These are phyloP conservation scores for Fusarium liriodendri DNA, from an alignment of 2,329 filamentous ascomycete species.

Conservation along the genomic window DNA sequence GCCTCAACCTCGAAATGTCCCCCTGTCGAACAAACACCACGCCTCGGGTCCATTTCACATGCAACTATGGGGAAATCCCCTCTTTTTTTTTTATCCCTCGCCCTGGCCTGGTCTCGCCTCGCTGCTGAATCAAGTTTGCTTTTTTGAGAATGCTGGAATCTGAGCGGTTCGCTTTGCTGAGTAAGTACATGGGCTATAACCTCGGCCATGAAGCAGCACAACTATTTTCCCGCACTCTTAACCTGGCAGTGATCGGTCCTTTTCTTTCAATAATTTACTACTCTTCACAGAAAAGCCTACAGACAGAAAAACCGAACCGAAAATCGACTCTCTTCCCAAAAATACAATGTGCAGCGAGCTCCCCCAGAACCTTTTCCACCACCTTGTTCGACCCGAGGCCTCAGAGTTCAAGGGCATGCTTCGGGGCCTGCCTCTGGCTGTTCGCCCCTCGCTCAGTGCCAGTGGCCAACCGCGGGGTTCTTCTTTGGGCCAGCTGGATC, in stretches of 20 bases:
- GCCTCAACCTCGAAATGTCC: constrained; percentile 11
- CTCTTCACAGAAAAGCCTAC: background rate
- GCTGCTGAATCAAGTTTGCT: constrained; percentile 25
- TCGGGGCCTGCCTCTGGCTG: background rate
- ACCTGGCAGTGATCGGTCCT: constrained; percentile 34
- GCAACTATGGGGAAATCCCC: constrained; percentile 6
- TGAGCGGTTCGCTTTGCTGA: constrained; percentile 33
- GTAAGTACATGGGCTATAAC: constrained; percentile 29
- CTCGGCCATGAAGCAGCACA: constrained; percentile 28
- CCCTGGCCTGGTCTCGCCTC: background rate
- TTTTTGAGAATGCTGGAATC: constrained; percentile 27
- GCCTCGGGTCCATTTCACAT: constrained; percentile 15
- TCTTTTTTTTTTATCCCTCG: constrained; percentile 1
- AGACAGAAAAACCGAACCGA: background rate
- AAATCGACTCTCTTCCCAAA: background rate
- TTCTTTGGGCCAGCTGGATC: constrained; percentile 43
- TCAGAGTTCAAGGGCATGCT: constrained; percentile 37
- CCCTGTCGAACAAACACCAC: constrained; percentile 8
- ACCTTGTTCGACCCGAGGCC: constrained; percentile 29
- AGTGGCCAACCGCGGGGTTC: constrained; percentile 23
- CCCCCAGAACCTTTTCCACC: constrained; percentile 11
- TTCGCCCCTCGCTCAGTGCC: constrained; percentile 11
- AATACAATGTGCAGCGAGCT: constrained; percentile 5
- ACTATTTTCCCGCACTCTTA: constrained; percentile 30
- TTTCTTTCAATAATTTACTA: constrained; percentile 7